phyloP scores from a whole-genome alignment of 2,329 filamentous ascomycete genomes.

The Geosmithia morbida region DNA sequence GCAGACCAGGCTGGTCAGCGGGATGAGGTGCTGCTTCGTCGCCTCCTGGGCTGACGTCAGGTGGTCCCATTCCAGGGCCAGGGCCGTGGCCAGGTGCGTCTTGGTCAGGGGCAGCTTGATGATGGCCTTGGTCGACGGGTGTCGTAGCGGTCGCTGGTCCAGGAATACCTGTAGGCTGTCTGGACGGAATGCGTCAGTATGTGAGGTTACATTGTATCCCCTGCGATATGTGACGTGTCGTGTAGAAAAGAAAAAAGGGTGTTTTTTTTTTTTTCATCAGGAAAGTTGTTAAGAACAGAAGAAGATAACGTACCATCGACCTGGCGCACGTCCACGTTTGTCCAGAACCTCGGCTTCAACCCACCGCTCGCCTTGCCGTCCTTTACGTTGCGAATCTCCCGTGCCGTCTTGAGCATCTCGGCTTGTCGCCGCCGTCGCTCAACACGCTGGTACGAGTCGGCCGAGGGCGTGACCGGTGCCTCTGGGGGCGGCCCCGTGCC shows the following conservation, averaged over 20 bases:
- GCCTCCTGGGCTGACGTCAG: slow-evolving; percentile 73
- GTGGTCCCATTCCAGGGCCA: slow-evolving; percentile 89
- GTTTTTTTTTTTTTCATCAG: too few species aligned
- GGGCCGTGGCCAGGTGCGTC: slow-evolving; percentile 65
- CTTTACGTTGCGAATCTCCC: slow-evolving; percentile 27
- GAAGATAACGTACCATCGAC: slow-evolving; percentile 36
- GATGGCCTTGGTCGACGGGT: slow-evolving; percentile 55
- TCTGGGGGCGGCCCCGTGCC: slow-evolving; percentile 45
- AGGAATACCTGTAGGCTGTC: slow-evolving; percentile 50
- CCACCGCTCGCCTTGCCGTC: slow-evolving; percentile 22
- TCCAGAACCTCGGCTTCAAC: slow-evolving; percentile 73
- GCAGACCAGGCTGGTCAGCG: slow-evolving; percentile 72
- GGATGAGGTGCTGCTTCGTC: slow-evolving; percentile 74
- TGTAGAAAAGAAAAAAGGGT: too few species aligned
- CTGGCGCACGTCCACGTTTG: slow-evolving; percentile 59
- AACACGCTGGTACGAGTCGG: slow-evolving; percentile 24
- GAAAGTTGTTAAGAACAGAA: too few species aligned
- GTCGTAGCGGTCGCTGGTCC: slow-evolving; percentile 66
- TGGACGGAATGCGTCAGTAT: slow-evolving; percentile 7
- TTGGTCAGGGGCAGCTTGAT: slow-evolving; percentile 63
- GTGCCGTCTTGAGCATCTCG: slow-evolving; percentile 36
- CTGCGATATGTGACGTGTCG: too few species aligned
- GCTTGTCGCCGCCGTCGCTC: slow-evolving; percentile 38
- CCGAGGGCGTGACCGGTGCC: slow-evolving; percentile 30
- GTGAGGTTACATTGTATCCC: background rate